Conservation (phyloP, 202 grass and related monocot species). For the Digitaria exilis region DNA sequence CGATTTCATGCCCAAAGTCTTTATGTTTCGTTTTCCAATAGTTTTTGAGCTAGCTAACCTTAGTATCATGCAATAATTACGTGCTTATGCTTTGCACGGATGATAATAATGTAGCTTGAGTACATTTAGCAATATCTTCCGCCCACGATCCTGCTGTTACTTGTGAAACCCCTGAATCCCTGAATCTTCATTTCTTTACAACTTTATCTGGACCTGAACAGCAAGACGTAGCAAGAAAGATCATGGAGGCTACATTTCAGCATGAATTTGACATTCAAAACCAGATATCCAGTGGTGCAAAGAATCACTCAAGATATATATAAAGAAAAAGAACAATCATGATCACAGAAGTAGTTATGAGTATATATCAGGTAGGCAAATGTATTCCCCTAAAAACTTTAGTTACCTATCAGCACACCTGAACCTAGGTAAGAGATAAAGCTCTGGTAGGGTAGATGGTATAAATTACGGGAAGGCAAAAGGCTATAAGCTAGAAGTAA, state of each 20-base stretch:
- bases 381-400: constrained; percentile 3
- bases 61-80: constrained; percentile 42
- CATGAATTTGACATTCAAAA: not conserved
- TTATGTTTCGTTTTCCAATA: not conserved
- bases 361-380: not conserved
- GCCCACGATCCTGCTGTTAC: not conserved
- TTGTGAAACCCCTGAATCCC: not conserved
- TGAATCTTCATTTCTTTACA: not conserved
- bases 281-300: too few species aligned
- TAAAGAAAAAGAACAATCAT: constrained; percentile 1
- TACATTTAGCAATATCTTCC: not conserved
- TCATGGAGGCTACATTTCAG: not conserved
- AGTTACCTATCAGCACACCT: constrained; percentile 43
- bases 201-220: not conserved
- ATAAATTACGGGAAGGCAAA: constrained; percentile 46
- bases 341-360: not conserved
- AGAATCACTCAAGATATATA: constrained; percentile 10
- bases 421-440: constrained; percentile 40
- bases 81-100: not conserved
- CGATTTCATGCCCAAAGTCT: not conserved
- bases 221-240: not conserved
- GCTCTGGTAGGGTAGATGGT: not conserved
- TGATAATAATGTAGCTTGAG: constrained; percentile 26
- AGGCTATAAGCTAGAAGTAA: constrained; percentile 24
- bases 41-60: not conserved